Evolutionary conservation across 768 basidiomycete species (phyloP).

Genomic region (Lentinus brumalis): DNA sequence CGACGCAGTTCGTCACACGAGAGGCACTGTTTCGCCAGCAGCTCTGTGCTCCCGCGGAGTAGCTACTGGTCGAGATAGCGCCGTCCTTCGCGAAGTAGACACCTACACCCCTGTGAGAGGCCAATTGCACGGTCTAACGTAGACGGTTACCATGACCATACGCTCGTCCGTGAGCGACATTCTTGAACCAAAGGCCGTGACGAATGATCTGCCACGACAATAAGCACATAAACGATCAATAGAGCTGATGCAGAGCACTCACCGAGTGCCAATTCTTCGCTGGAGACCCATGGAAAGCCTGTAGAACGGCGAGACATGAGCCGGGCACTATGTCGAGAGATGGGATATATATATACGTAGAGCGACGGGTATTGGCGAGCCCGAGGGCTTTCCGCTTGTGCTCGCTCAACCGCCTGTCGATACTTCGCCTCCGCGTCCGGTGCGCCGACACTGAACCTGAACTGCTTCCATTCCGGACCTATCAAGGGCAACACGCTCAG

Average conservation of each 20-base stretch:
- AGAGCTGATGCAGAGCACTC: constrained; percentile 15
- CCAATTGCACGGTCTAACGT: neutral
- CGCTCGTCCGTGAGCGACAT: constrained; percentile 56
- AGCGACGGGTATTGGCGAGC: constrained; percentile 44
- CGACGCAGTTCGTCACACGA: constrained; percentile 50
- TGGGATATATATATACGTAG: constrained; percentile 24
- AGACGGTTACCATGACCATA: constrained; percentile 56
- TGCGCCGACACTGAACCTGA: constrained; percentile 69
- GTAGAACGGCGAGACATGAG: neutral
- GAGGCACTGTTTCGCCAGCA: constrained; percentile 56
- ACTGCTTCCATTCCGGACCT: constrained; percentile 61
- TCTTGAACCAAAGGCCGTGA: constrained; percentile 68
- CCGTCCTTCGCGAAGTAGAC: constrained; percentile 71
- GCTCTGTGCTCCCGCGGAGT: constrained; percentile 36
- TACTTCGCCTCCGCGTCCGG: constrained; percentile 75
- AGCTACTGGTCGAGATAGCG: constrained; percentile 45
- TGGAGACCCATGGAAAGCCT: constrained; percentile 74
- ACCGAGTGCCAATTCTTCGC: constrained; percentile 74
- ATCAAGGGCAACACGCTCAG: neutral
- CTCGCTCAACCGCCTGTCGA: constrained; percentile 43
- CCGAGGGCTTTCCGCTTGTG: constrained; percentile 41
- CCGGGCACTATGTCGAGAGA: neutral
- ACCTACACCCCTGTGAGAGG: constrained; percentile 36
- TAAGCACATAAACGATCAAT: neutral
- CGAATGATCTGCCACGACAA: constrained; percentile 56